Evolutionary conservation across 768 basidiomycete species (phyloP).

Genomic region (Leccinum disarticulatum): DNA sequence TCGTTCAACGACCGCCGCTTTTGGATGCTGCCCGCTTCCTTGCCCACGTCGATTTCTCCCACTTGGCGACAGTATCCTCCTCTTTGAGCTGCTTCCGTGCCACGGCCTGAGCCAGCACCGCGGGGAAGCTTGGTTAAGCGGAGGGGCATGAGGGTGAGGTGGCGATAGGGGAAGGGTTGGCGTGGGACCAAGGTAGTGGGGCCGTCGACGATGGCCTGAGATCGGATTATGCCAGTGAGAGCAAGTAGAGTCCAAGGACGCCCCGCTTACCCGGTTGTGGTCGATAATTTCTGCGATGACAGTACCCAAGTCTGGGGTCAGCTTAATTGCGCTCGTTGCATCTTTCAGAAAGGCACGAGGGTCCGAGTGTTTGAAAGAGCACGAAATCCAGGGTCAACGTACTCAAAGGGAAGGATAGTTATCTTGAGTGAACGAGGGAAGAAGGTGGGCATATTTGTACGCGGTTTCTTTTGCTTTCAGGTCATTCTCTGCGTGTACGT

Average conservation of each 20-base stretch:
- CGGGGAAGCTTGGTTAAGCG: conserved; percentile 83
- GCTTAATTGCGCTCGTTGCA: conserved; percentile 54
- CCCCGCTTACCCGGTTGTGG: conserved; percentile 83
- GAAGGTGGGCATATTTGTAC: conserved; percentile 69
- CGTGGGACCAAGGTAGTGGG: conserved; percentile 90
- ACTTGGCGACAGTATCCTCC: conserved; percentile 80
- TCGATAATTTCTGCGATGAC: conserved; percentile 98
- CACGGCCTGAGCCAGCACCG: conserved; percentile 71
- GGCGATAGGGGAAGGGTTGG: conserved; percentile 88
- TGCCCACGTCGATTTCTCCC: conserved; percentile 88
- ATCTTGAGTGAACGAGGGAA: conserved; percentile 63
- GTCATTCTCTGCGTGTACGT: conserved; percentile 4
- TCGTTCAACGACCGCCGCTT: conserved; percentile 79
- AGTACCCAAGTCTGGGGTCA: conserved; percentile 78
- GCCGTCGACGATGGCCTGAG: conserved; percentile 92
- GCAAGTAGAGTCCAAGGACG: not conserved
- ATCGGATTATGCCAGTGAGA: not conserved
- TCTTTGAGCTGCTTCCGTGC: conserved; percentile 89
- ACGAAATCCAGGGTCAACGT: conserved; percentile 72
- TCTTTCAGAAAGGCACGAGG: conserved; percentile 67
- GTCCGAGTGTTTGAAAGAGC: conserved; percentile 64
- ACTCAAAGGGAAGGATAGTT: conserved; percentile 72
- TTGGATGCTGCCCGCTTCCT: conserved; percentile 77
- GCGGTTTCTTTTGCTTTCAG: conserved; percentile 3
- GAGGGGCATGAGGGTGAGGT: conserved; percentile 88